These are phyloP conservation scores for Sonneratia alba DNA, from an alignment of 345 rosid genomes.

Conservation along the genomic window DNA sequence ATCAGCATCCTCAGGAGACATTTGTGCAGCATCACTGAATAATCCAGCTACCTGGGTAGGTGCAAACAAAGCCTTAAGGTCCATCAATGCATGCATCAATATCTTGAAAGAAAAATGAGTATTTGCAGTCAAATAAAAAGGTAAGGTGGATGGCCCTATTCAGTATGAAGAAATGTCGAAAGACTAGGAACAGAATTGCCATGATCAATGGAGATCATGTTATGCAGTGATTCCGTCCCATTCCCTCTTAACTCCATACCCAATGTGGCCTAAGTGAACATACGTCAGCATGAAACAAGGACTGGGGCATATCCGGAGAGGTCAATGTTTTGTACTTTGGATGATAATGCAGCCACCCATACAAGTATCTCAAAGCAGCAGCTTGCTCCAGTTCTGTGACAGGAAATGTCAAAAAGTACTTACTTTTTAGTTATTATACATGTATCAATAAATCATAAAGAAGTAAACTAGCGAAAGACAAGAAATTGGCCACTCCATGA, in stretches of 20 bases:
- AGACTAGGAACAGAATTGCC: neutral
- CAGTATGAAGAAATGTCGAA: neutral
- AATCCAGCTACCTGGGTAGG: constrained; percentile 57
- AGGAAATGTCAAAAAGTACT: constrained; percentile 3
- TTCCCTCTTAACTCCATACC: constrained; percentile 1
- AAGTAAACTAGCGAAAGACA: neutral
- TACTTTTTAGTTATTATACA: neutral
- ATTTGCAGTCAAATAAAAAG: neutral
- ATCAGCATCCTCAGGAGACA: constrained; percentile 97
- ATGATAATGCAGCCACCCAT: constrained; percentile 90
- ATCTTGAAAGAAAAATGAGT: neutral
- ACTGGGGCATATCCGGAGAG: constrained; percentile 48
- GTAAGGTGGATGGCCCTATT: neutral
- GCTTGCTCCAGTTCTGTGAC: constrained; percentile 84
- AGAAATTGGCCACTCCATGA: neutral
- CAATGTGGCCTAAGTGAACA: constrained; percentile 17
- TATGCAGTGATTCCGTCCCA: neutral
- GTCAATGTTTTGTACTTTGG: constrained; percentile 73
- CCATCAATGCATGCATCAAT: neutral
- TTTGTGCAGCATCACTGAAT: constrained; percentile 75
- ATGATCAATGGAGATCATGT: neutral
- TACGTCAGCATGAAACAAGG: constrained; percentile 82
- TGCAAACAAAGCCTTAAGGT: neutral
- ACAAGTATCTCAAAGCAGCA: constrained; percentile 83
- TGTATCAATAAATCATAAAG: neutral